These are phyloP conservation scores for Acephala macrosclerotiorum DNA, from an alignment of 2,329 filamentous ascomycete species.

Conservation along the genomic window DNA sequence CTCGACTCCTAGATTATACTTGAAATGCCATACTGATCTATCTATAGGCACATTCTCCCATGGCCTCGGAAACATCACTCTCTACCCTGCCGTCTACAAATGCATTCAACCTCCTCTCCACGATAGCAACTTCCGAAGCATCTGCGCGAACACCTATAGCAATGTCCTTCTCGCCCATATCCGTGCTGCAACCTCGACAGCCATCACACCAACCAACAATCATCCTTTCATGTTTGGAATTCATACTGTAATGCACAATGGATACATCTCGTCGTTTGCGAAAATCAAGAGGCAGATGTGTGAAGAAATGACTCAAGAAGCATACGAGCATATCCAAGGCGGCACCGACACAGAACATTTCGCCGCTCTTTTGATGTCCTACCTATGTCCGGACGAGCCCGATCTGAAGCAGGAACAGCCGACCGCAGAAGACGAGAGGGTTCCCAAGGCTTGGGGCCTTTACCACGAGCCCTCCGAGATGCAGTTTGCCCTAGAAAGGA, in stretches of 20 bases:
- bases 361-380: constrained; percentile 50
- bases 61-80: constrained; percentile 41
- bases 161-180: constrained; percentile 61
- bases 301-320: constrained; percentile 53
- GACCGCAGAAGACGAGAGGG: constrained; percentile 10
- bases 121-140: constrained; percentile 59
- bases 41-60: constrained; percentile 39
- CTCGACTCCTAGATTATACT: too few species aligned
- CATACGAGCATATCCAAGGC: constrained; percentile 56
- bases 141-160: constrained; percentile 58
- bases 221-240: constrained; percentile 63
- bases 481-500: constrained; percentile 50
- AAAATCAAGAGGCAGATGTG: constrained; percentile 54
- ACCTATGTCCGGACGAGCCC: constrained; percentile 30
- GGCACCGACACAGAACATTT: constrained; percentile 61
- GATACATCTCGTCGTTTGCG: constrained; percentile 55
- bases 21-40: too few species aligned
- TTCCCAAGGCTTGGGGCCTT: constrained; percentile 47
- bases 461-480: constrained; percentile 52
- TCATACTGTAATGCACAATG: constrained; percentile 64
- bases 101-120: constrained; percentile 58
- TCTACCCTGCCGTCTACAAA: constrained; percentile 59
- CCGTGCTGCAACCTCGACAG: constrained; percentile 55
- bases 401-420: not conserved
- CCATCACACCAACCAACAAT: constrained; percentile 57